phyloP scores from a whole-genome alignment of 805 yeast genomes.

The Blastobotrys muscicola region DNA sequence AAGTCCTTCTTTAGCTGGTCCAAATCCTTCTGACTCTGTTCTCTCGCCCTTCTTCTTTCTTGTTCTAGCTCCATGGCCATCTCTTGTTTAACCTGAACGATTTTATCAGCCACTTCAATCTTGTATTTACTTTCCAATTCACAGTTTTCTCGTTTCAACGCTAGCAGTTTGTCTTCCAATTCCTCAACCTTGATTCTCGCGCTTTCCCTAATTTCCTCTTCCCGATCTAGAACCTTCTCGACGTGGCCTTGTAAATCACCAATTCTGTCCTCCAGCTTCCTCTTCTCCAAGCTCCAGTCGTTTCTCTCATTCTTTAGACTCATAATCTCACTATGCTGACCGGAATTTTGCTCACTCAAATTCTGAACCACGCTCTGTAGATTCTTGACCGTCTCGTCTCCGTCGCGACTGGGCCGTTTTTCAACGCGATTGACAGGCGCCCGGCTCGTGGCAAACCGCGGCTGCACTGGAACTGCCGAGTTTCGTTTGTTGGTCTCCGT shows the following conservation, averaged over 20 bases:
- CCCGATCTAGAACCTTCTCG: neutral
- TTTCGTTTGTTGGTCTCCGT: no score
- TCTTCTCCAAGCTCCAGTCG: constrained; percentile 31
- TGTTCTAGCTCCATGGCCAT: constrained; percentile 20
- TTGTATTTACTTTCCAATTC: neutral
- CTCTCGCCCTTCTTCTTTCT: constrained; percentile 16
- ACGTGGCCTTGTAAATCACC: constrained; percentile 12
- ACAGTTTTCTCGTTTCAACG: neutral
- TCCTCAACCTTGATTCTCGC: neutral
- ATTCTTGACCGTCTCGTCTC: neutral
- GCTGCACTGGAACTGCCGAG: no score
- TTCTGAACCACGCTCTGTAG: neutral
- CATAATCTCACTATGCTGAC: constrained; percentile 6
- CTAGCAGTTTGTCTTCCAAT: constrained; percentile 4
- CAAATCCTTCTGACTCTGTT: neutral
- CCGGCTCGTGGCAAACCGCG: no score
- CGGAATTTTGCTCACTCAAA: neutral
- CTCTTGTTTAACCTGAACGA: constrained; percentile 1
- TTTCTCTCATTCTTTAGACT: constrained; percentile 31
- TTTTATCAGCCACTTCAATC: constrained; percentile 1
- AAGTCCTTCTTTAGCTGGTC: neutral
- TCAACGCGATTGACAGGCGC: neutral
- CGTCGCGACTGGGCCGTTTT: neutral
- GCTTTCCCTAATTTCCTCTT: neutral
- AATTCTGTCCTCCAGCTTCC: constrained; percentile 26